Evolutionary conservation across 768 basidiomycete species (phyloP).

Genomic region (Boletus rufocinnamomeus): DNA sequence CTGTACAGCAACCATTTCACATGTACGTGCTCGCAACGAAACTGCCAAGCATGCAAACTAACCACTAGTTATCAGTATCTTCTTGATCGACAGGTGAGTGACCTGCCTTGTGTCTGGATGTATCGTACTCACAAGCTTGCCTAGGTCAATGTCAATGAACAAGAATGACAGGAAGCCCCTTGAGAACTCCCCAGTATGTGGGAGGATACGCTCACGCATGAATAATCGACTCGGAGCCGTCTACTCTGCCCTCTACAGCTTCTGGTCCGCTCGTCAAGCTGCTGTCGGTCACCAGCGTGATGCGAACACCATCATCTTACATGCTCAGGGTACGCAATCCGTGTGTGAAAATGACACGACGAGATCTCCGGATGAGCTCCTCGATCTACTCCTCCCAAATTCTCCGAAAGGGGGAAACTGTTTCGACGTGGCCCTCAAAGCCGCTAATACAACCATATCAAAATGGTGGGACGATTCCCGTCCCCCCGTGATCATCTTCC

Average conservation of each 20-base stretch:
- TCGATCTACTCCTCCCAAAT: slow-evolving; percentile 40
- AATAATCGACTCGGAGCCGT: slow-evolving; percentile 62
- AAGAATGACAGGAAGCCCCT: slow-evolving; percentile 43
- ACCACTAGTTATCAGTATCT: slow-evolving; percentile 13
- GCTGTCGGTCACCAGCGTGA: slow-evolving; percentile 43
- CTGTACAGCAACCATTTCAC: slow-evolving; percentile 54
- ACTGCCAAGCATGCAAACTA: neutral
- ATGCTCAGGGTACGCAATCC: slow-evolving; percentile 30
- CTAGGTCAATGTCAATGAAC: slow-evolving; percentile 55
- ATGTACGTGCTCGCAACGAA: slow-evolving; percentile 44
- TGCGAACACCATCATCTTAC: slow-evolving; percentile 56
- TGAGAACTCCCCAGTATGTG: slow-evolving; percentile 35
- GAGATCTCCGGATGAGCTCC: slow-evolving; percentile 46
- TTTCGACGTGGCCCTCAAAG: slow-evolving; percentile 43
- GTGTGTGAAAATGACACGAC: slow-evolving; percentile 46
- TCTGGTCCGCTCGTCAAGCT: slow-evolving; percentile 53
- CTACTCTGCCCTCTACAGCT: slow-evolving; percentile 50
- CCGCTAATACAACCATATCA: slow-evolving; percentile 41
- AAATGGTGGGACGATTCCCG: slow-evolving; percentile 47
- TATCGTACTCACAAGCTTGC: neutral
- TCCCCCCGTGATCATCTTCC: slow-evolving; percentile 54
- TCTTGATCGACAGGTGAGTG: slow-evolving; percentile 24
- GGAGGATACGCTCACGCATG: slow-evolving; percentile 32
- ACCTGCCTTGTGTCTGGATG: neutral
- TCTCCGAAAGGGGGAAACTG: slow-evolving; percentile 43